Base-by-base conservation (phyloP, 2,329 filamentous ascomycete genomes). In the Penicillium sp. region DNA sequence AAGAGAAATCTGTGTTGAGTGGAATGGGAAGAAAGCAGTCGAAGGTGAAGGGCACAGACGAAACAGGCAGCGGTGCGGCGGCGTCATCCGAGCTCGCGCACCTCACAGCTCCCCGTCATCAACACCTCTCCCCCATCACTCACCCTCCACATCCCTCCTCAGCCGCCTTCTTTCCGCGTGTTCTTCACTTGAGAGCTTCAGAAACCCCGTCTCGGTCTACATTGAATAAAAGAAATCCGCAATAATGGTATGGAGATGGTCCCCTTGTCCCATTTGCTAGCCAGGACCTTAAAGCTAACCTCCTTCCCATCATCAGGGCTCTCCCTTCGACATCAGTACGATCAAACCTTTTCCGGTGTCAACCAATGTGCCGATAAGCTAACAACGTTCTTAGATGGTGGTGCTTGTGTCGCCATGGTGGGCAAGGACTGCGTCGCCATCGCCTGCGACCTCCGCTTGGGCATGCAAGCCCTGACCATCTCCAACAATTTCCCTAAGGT, bases 401-500 rank as follows among this genome's bases (percentile, higher is more conserved):
- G 93, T 77, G 93, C 93, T 81, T 93, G 90, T 80, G 92, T 98
- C 67, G 93, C 93, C 79, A 98, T 98, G 95, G 93, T 96, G 65
- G 95, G 95, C 83, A 98, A 99, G 81, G 93, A 98, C 87, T 99
- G 95, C 79, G 95, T 99, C 60, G 95, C 95, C 79, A 98, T 99
- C 75, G 95, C 95, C 76, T 99, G 95, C 83, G 95, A 99, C 80
- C 91, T 99, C 66, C 93, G 95, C 64, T 91, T 99, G 66, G 95
- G 95, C 71, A 88, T 98, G 74, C 95, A 99, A 82, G 86, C 95
- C 73, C 85, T 99, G 74, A 99, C 95, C 62, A 90, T 99, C 58
- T 97, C 92, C 77, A 99, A 99, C 88, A 76, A 98, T 88, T 98
- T 98, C 84, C 95, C 95, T 82, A 99, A 99, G 84, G 91, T 99